phyloP scores from a whole-genome alignment of 306 rosid species.

The Cercis canadensis region DNA sequence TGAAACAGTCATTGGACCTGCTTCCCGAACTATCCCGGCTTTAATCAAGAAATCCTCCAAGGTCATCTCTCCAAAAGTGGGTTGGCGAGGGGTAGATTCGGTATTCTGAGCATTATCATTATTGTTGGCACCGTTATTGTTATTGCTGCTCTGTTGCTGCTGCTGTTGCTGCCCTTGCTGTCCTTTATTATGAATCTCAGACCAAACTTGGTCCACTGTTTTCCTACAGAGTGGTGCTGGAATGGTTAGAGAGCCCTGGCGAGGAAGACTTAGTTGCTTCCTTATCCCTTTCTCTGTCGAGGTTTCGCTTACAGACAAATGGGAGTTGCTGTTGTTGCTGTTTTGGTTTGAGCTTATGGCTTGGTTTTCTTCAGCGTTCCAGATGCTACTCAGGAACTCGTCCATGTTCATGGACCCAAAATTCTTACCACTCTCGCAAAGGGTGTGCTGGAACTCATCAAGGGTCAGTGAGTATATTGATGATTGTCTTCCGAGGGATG shows the following conservation, averaged over 20 bases:
- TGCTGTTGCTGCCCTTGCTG: conserved; percentile 42
- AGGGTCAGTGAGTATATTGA: conserved; percentile 90
- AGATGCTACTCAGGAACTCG: conserved; percentile 84
- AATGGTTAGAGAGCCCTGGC: conserved; percentile 76
- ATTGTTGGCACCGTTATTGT: background rate
- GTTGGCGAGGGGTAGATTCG: conserved; percentile 69
- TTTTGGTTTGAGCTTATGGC: conserved; percentile 31
- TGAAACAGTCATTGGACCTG: conserved; percentile 9
- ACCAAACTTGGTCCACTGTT: conserved; percentile 97
- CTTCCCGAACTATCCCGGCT: conserved; percentile 87
- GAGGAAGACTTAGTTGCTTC: conserved; percentile 64
- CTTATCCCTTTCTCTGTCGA: conserved; percentile 41
- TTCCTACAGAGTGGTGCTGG: conserved; percentile 79
- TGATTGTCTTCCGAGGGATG: conserved; percentile 71
- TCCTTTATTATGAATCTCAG: conserved; percentile 63
- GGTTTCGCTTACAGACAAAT: conserved; percentile 17
- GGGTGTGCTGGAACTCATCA: conserved; percentile 82
- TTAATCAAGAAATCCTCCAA: conserved; percentile 88
- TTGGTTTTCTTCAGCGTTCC: conserved; percentile 90
- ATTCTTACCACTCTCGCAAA: conserved; percentile 76
- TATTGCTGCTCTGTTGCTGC: background rate
- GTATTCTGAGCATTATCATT: conserved; percentile 43
- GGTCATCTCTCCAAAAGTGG: conserved; percentile 92
- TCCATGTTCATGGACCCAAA: conserved; percentile 99
- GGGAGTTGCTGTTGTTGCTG: background rate